Evolutionary conservation across 768 basidiomycete genomes (phyloP), one percentile per base, ranked within the genome.

Genomic region (Harrya chromipes): DNA sequence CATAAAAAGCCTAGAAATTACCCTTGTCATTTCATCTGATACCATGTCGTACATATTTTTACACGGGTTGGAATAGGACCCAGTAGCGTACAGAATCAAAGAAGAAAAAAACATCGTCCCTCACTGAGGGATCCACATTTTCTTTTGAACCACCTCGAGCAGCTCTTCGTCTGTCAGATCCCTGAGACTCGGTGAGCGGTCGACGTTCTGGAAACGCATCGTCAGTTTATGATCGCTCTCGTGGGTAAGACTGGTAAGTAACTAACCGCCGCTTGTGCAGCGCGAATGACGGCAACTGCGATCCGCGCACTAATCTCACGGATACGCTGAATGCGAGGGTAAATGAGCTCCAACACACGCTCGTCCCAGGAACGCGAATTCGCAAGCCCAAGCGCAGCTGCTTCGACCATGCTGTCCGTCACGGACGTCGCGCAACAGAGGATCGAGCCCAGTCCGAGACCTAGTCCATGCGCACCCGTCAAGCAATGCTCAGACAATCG

Each of bases 341-440:
- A 97, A 8, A 97, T 66, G 40, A 94, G 75, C 38, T 80, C 86
- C 36, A 70, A 59, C 3, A 72, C 74, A 36, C 70, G 76, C 69
- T 97, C 94, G 31, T 88, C 85, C 12, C 64, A 56, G 2, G 80
- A 90, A 36, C 94, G 75, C 4, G 88, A 81, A 50, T 84, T 70
- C 4, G 89, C 84, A 35, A 97, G 77, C 7, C 90, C 90, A 24
- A 90, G 75, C 4, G 92, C 86, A 12, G 88, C 80, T 6, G 90
- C 87, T 65, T 95, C 92, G 21, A 97, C 86, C 89, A 97, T 93
- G 54, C 74, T 75, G 64, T 93, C 88, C 3, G 90, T 90, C 39
- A 97, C 84, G 26, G 73, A 72, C 1, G 75, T 72, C 17, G 83
- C 86, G 36, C 82, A 79, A 48, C 82, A 75, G 42, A 93, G 73